Evolutionary conservation across 306 rosid genomes (phyloP).

Genomic region (Acmispon strigosus): DNA sequence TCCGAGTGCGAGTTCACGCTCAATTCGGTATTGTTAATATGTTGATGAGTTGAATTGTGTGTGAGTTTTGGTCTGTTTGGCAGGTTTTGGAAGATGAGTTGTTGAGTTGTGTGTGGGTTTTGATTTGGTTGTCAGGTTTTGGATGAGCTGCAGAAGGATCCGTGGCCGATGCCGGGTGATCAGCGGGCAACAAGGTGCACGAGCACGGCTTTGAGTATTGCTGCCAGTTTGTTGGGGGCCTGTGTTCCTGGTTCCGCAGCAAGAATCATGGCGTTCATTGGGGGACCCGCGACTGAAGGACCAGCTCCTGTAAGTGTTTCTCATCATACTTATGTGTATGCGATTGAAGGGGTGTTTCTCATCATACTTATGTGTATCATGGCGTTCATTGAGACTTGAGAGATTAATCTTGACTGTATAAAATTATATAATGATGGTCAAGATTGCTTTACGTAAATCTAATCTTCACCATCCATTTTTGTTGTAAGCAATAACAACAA

Average conservation of each 20-base stretch:
- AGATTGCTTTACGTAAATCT: too few species aligned
- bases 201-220: slow-evolving; percentile 76
- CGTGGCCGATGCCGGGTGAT: slow-evolving; percentile 80
- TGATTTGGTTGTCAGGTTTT: slow-evolving; percentile 43
- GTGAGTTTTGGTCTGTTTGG: neutral
- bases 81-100: slow-evolving; percentile 45
- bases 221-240: slow-evolving; percentile 87
- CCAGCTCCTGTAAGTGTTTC: slow-evolving; percentile 75
- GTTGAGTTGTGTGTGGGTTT: neutral
- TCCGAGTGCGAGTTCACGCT: slow-evolving; percentile 80
- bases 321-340: neutral
- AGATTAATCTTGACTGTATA: too few species aligned
- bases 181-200: slow-evolving; percentile 83
- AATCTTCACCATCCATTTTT: neutral
- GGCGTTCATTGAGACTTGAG: too few species aligned
- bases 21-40: slow-evolving; percentile 48
- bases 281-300: slow-evolving; percentile 97
- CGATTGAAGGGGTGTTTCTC: too few species aligned
- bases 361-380: too few species aligned
- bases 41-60: too few species aligned
- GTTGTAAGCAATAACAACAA: neutral
- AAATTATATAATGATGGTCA: too few species aligned
- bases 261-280: slow-evolving; percentile 85
- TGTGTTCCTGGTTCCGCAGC: slow-evolving; percentile 97
- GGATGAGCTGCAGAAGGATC: slow-evolving; percentile 97